These are phyloP conservation scores for Myriosclerotinia scirpicola DNA, from an alignment of 2,329 filamentous ascomycete species.

Conservation along the genomic window DNA sequence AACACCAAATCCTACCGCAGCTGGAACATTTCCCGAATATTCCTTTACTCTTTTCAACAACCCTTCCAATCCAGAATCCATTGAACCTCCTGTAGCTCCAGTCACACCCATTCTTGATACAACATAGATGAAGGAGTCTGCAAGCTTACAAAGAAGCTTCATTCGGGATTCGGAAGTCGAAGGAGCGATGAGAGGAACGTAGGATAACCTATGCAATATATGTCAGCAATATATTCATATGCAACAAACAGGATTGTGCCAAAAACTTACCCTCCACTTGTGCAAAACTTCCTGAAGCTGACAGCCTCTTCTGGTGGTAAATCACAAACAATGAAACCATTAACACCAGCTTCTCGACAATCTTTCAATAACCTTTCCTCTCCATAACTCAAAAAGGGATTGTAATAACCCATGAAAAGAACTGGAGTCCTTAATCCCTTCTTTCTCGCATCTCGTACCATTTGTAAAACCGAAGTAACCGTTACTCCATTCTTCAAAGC, in stretches of 20 bases:
- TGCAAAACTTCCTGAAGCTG: conserved; percentile 83
- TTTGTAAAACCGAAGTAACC: conserved; percentile 73
- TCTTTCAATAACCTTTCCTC: conserved; percentile 86
- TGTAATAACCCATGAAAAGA: conserved; percentile 98
- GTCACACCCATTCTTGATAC: conserved; percentile 97
- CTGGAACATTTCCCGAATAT: conserved; percentile 86
- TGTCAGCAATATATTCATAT: conserved; percentile 23
- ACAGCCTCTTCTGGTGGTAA: conserved; percentile 94
- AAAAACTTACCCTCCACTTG: conserved; percentile 63
- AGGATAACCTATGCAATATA: conserved; percentile 65
- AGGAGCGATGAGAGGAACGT: conserved; percentile 94
- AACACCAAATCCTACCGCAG: conserved; percentile 93
- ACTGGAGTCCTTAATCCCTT: conserved; percentile 79
- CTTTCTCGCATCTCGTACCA: conserved; percentile 77
- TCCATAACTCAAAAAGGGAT: conserved; percentile 90
- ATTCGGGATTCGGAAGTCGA: conserved; percentile 90
- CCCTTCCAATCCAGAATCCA: conserved; percentile 79
- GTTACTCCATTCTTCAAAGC: conserved; percentile 88
- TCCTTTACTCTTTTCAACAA: conserved; percentile 84
- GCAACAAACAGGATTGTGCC: background rate
- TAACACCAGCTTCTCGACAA: conserved; percentile 79
- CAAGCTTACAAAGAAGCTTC: conserved; percentile 93
- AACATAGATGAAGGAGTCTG: conserved; percentile 98
- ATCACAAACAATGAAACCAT: conserved; percentile 96
- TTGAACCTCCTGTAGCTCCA: conserved; percentile 71